Evolutionary conservation across 148 eudicot species (phyloP), one percentile per base, ranked within the genome.

Genomic region (Selenicereus undatus): DNA sequence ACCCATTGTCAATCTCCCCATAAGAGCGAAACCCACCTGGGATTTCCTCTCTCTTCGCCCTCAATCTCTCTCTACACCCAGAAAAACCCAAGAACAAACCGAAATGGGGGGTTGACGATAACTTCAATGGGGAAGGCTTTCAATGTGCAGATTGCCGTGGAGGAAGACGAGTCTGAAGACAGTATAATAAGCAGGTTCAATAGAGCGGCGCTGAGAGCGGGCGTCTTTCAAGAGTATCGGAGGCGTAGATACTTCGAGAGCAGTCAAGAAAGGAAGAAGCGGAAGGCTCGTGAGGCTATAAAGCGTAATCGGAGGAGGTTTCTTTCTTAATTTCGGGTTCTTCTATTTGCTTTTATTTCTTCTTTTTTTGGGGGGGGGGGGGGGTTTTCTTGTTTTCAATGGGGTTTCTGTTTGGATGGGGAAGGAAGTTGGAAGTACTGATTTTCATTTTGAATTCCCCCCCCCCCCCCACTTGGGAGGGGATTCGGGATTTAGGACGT

Each of bases 261-360:
- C 30, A 54, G 82, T 51, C 92, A 80, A 81, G 90, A 90, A 6
- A 74, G 85, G 71, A 81, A 50, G 82, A 89, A 89, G 39, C 83
- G 92, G 11, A 89, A 80, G 51, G 5, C 88, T 29, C 90, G 90
- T 51, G 92, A 89, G 4, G 92, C 92, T 42, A 88, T 89, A 64
- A 84, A 58, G 66, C 85, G 78, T 16, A 81, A 83, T 76, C 83
- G 88, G 17, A 64, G 43, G 66, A 83, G 89, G 90, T 89, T 66
- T 50, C n/a, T 52, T 39, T 26, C 45, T 22, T 16, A 45, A 17
- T 64, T 18, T 74, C 9, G 20, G 22, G 35, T n/a, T 48, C 22
- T 62, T 62, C 16, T 71, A 6, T 24, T 69, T 75, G 0, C 27
- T 51, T 39, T n/a, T 65, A 7, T 0, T 8, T 18, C 3, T 30